Base-by-base conservation (phyloP, 2,329 filamentous ascomycete species). In the Ilyonectria robusta region DNA sequence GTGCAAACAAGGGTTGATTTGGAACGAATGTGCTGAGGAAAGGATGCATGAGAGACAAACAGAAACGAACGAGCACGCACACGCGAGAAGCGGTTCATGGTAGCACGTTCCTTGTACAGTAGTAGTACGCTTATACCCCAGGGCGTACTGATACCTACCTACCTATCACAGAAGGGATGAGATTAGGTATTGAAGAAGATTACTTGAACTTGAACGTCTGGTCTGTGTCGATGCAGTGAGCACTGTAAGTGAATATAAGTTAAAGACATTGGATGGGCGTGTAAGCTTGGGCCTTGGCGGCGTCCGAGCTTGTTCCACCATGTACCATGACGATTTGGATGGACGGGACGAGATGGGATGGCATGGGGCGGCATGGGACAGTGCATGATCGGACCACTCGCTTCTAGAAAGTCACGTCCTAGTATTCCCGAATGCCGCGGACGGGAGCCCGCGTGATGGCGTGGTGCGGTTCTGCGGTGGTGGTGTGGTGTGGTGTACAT, bases 51-150 rank as follows among this genome's bases (percentile, higher is more conserved):
- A 69, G 46, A 59, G 26, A 59, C 29, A 57, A 64, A 44, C 59
- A 69, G 58, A 67, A 47, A 57, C 54, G 31, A 58, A 59, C 53
- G 54, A 72, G 62, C 72, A 62, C 55, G 65, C 31, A 46, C 57
- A 59, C 55, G 44, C 17, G 62, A 50, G 42, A 53, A 67, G 48
- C 59, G 26, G 50, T 62, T 37, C 35, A 46, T 23, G 50, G 62
- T 60, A 46, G 60, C 44, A 69, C 55, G 59, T 68, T 61, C 61
- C 37, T 68, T 74, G 72, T 74, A 74, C 31, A 67, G 66, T 66
- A 37, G 51, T 61, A 37, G 51, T 61, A 61, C 35, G 57, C 54
- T 71, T 72, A 75, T 75, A 75, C 70, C 73, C 70, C 58, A 56
- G 59, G 72, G 67, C 44, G 67, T 64, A 53, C 65, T 55, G 65